Evolutionary conservation across 1,284 basidiomycete genomes (phyloP).

Genomic region (Cryptococcus sp.): DNA sequence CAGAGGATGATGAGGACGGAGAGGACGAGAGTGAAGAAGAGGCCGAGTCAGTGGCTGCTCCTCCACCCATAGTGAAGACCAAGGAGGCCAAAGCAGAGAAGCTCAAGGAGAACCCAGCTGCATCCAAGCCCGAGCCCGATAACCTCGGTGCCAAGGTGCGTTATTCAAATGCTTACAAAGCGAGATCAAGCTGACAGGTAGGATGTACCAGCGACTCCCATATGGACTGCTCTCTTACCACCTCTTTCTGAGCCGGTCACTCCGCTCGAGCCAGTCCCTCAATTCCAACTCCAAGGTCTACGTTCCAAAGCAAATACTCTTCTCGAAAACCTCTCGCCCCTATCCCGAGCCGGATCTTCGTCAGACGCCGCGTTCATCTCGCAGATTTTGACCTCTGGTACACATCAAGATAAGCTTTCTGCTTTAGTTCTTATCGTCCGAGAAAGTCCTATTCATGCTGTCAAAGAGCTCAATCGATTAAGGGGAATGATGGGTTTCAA

Average conservation of each 20-base stretch:
- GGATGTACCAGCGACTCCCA: constrained; percentile 29
- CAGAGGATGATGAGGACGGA: constrained; percentile 8
- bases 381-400: constrained; percentile 79
- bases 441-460: constrained; percentile 84
- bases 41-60: too few relatives aligned
- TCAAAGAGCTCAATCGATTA: constrained; percentile 71
- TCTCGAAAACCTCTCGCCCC: constrained; percentile 32
- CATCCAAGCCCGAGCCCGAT: background rate
- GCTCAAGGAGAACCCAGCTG: background rate
- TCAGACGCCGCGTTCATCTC: constrained; percentile 76
- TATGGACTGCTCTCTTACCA: constrained; percentile 34
- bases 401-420: constrained; percentile 87
- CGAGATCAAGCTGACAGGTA: constrained; percentile 13
- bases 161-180: background rate
- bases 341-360: constrained; percentile 42
- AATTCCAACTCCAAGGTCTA: constrained; percentile 26
- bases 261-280: constrained; percentile 18
- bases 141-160: background rate
- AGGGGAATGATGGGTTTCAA: constrained; percentile 76
- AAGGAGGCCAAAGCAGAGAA: background rate
- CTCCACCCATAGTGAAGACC: too few relatives aligned
- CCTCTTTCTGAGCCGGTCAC: constrained; percentile 20
- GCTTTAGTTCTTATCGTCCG: constrained; percentile 89
- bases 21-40: background rate
- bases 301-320: constrained; percentile 29